These are phyloP conservation scores for Diphasiastrum complanatum DNA, from an alignment of 83 land plant genomes.

Conservation along the genomic window DNA sequence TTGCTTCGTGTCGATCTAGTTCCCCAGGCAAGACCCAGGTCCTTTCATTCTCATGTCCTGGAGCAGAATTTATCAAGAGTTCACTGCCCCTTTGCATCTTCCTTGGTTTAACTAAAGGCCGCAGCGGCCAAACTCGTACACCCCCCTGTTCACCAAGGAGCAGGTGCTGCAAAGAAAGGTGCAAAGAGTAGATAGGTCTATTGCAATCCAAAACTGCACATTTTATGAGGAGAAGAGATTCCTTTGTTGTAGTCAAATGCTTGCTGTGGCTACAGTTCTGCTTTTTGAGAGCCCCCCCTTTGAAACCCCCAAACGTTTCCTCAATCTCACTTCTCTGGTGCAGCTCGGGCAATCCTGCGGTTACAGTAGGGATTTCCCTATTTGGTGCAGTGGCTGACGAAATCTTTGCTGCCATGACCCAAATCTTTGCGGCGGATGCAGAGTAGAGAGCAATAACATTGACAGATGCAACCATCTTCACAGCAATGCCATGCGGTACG, in stretches of 20 bases:
- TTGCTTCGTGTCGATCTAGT: too few species aligned
- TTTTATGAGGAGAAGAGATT: constrained; percentile 16
- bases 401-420: constrained; percentile 35
- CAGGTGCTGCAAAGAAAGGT: constrained; percentile 31
- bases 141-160: constrained; percentile 31
- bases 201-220: constrained; percentile 30
- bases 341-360: background rate
- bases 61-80: too few species aligned
- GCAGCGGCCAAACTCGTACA: constrained; percentile 26
- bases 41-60: too few species aligned
- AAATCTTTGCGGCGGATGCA: constrained; percentile 26
- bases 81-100: constrained; percentile 11
- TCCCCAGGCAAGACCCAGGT: too few species aligned
- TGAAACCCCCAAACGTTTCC: constrained; percentile 4
- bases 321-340: background rate
- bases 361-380: background rate
- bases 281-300: background rate
- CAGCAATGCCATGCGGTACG: constrained; percentile 27
- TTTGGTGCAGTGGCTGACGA: background rate
- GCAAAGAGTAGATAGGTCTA: constrained; percentile 29
- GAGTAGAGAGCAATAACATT: constrained; percentile 33
- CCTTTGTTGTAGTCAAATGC: background rate
- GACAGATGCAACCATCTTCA: constrained; percentile 30
- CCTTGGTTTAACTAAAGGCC: constrained; percentile 38
- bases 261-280: too few species aligned